phyloP scores from a whole-genome alignment of 805 yeast species.

The Saccharomycopsis fibuligera region DNA sequence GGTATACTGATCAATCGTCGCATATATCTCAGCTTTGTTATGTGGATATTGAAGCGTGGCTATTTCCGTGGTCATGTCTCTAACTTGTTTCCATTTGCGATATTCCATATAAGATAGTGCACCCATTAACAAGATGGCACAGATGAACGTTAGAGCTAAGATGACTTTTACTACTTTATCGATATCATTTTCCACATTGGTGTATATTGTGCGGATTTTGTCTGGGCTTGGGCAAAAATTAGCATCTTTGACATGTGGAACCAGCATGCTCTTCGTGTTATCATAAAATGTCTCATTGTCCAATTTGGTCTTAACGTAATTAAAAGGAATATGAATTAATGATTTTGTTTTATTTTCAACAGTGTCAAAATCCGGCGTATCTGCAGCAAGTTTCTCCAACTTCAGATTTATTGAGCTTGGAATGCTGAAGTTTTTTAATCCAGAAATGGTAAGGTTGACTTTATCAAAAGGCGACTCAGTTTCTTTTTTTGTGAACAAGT shows the following conservation, averaged over 20 bases:
- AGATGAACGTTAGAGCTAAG: conserved; percentile 33
- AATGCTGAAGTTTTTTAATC: conserved; percentile 53
- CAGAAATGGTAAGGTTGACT: conserved; percentile 52
- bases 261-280: conserved; percentile 28
- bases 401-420: conserved; percentile 58
- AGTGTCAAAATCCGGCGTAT: conserved; percentile 59
- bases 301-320: conserved; percentile 26
- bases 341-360: conserved; percentile 54
- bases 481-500: conserved; percentile 45
- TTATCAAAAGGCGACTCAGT: conserved; percentile 32
- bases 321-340: conserved; percentile 57
- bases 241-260: conserved; percentile 30
- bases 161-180: conserved; percentile 34
- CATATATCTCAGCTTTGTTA: conserved; percentile 10
- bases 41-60: not conserved
- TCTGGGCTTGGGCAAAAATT: conserved; percentile 34
- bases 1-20: conserved; percentile 14
- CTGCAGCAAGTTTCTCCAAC: conserved; percentile 42
- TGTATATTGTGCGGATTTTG: conserved; percentile 35
- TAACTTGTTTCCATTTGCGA: conserved; percentile 41
- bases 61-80: conserved; percentile 29
- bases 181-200: conserved; percentile 28
- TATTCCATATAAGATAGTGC: conserved; percentile 42
- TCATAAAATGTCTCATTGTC: conserved; percentile 24
- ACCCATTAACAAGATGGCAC: conserved; percentile 36